Conservation (phyloP, 83 land plant genomes). For the Picea mariana region DNA sequence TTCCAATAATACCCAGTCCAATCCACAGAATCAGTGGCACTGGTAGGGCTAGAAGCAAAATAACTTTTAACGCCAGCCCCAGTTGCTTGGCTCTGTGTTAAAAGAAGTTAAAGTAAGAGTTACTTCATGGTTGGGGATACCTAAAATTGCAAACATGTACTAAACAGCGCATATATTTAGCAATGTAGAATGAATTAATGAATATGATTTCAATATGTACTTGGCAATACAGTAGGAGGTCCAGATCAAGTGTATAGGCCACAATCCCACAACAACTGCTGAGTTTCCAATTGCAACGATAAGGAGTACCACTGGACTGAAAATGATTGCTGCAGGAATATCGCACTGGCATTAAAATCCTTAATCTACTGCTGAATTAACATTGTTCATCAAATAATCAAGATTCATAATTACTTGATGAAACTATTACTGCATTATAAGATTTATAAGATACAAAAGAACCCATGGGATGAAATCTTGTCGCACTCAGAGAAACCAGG, state of each 20-base stretch:
- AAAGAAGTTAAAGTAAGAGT: background rate
- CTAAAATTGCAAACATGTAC: background rate
- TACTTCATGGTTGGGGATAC: conserved; percentile 1
- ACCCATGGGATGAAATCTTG: background rate
- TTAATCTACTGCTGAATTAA: background rate
- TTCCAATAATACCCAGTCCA: conserved; percentile 49
- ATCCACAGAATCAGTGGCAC: conserved; percentile 59
- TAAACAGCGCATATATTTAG: background rate
- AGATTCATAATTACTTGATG: background rate
- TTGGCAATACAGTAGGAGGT: conserved; percentile 56
- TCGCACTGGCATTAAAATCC: background rate
- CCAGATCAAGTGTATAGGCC: conserved; percentile 70
- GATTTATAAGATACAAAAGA: background rate
- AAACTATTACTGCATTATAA: background rate
- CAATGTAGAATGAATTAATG: background rate
- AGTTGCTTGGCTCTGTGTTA: conserved; percentile 60
- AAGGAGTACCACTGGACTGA: conserved; percentile 53
- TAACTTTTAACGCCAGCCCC: conserved; percentile 69
- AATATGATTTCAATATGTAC: conserved; percentile 29
- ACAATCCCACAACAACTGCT: conserved; percentile 69
- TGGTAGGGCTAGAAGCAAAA: conserved; percentile 47
- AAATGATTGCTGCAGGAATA: conserved; percentile 48
- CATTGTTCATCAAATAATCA: background rate
- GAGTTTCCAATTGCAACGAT: conserved; percentile 64
- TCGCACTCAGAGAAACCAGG: background rate